Conservation (phyloP, 306 rosid species). For the Dryas drummondii region DNA sequence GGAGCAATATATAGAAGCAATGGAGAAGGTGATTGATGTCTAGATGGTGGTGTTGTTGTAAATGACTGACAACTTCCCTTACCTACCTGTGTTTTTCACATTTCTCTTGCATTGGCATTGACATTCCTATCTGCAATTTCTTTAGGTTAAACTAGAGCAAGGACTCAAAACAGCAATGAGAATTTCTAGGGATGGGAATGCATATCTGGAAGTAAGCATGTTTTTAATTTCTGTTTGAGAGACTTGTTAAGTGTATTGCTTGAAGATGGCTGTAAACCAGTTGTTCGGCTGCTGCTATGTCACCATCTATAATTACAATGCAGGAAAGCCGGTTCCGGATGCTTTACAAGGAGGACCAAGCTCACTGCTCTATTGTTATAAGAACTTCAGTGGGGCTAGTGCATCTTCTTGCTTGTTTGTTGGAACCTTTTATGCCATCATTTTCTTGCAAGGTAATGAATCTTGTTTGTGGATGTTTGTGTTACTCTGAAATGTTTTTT, state of each 20-base stretch:
- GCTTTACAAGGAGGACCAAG: slow-evolving; percentile 71
- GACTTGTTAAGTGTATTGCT: not conserved
- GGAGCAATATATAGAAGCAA: slow-evolving; percentile 79
- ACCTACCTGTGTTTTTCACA: not conserved
- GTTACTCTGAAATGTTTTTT: not conserved
- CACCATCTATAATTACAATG: not conserved
- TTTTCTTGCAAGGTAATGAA: slow-evolving; percentile 65
- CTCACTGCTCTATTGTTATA: slow-evolving; percentile 73
- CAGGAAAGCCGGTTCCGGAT: slow-evolving; percentile 88
- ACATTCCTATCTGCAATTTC: slow-evolving; percentile 1
- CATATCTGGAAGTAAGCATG: slow-evolving; percentile 74
- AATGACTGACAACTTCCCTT: not conserved
- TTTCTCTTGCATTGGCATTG: slow-evolving; percentile 8
- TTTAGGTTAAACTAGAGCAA: slow-evolving; percentile 88
- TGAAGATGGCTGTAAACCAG: not conserved
- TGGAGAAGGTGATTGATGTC: slow-evolving; percentile 75
- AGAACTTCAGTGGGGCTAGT: slow-evolving; percentile 88
- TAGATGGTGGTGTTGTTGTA: not conserved
- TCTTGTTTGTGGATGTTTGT: not conserved
- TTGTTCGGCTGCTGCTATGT: slow-evolving; percentile 7
- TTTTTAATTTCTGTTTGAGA: slow-evolving; percentile 6
- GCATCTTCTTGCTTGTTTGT: slow-evolving; percentile 75
- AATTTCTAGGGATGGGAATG: slow-evolving; percentile 84
- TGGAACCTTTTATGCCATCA: slow-evolving; percentile 94
- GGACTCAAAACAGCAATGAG: slow-evolving; percentile 86